Evolutionary conservation across 352 stramenopile species (phyloP).

Genomic region (Pythium phragmiticola): DNA sequence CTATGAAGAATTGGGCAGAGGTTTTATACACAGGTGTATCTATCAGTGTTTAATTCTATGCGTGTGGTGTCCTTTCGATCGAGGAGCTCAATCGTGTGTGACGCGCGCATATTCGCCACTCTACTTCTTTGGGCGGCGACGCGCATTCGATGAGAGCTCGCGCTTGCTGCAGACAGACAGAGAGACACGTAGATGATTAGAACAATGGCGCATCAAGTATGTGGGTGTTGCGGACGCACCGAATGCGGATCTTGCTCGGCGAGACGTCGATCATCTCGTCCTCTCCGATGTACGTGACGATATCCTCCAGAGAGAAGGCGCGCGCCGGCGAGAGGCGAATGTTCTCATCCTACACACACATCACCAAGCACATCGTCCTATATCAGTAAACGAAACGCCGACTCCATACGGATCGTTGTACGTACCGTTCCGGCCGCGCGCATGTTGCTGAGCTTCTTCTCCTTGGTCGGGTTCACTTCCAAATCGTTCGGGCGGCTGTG

Average conservation of each 20-base stretch:
- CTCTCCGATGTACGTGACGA: conserved; percentile 96
- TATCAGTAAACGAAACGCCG: no score
- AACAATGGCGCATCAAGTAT: not conserved
- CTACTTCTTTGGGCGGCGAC: conserved; percentile 25
- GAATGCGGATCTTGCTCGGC: conserved; percentile 92
- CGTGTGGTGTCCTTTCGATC: conserved; percentile 14
- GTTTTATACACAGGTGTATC: conserved; percentile 17
- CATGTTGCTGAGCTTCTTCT: conserved; percentile 98
- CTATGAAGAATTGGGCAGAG: not conserved
- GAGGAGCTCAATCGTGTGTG: not conserved
- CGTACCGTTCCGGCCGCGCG: conserved; percentile 85
- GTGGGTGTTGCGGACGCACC: conserved; percentile 22
- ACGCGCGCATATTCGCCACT: not conserved
- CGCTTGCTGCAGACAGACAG: conserved; percentile 43
- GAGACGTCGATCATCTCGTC: conserved; percentile 99
- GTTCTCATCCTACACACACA: conserved; percentile 88
- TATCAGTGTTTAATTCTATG: conserved; percentile 28
- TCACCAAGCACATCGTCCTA: not conserved
- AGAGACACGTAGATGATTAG: not conserved
- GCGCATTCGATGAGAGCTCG: conserved; percentile 59
- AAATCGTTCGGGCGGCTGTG: conserved; percentile 94
- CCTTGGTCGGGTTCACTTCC: conserved; percentile 97
- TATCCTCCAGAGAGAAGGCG: conserved; percentile 95
- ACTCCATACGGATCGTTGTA: not conserved
- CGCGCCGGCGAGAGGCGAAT: conserved; percentile 91